Evolutionary conservation across 805 yeast genomes (phyloP).

Genomic region (Diddensiella caesifluorescens): DNA sequence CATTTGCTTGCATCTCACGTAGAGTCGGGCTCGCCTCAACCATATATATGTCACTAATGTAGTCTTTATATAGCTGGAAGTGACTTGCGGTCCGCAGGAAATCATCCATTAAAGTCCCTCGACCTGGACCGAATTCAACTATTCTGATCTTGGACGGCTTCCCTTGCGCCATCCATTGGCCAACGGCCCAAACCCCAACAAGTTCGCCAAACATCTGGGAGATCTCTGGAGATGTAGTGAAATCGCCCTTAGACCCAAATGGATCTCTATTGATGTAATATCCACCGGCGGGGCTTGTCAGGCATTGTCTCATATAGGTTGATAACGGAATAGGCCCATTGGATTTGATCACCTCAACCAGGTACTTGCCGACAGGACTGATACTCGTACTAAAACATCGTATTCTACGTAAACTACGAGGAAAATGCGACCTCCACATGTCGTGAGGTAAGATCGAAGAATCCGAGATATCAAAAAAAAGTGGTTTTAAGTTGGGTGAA

Average conservation of each 20-base stretch:
- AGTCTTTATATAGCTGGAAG: conserved; percentile 33
- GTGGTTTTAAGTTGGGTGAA: too few species aligned
- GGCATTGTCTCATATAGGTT: conserved; percentile 73
- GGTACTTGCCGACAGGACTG: conserved; percentile 21
- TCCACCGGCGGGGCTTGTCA: conserved; percentile 71
- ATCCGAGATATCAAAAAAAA: too few species aligned
- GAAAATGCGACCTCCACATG: too few species aligned
- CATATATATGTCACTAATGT: conserved; percentile 40
- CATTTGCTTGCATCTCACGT: conserved; percentile 47
- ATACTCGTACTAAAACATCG: too few species aligned
- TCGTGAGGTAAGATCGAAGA: too few species aligned
- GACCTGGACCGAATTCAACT: conserved; percentile 82
- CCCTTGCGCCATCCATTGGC: conserved; percentile 53
- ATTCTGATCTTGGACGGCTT: conserved; percentile 47
- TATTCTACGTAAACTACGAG: too few species aligned
- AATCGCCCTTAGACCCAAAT: conserved; percentile 63
- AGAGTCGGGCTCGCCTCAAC: conserved; percentile 71
- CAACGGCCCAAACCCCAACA: conserved; percentile 61
- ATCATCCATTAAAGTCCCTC: conserved; percentile 73
- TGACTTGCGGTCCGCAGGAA: conserved; percentile 36
- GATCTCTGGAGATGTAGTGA: conserved; percentile 81
- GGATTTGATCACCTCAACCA: conserved; percentile 39
- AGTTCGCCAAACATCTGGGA: conserved; percentile 84
- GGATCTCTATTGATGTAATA: conserved; percentile 78
- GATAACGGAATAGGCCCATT: conserved; percentile 76